Percentiles rank a stretch among this genome's conserved stretches.
Conservation (phyloP, 2,329 filamentous ascomycete genomes). For the Scedosporium apiospermum region DNA sequence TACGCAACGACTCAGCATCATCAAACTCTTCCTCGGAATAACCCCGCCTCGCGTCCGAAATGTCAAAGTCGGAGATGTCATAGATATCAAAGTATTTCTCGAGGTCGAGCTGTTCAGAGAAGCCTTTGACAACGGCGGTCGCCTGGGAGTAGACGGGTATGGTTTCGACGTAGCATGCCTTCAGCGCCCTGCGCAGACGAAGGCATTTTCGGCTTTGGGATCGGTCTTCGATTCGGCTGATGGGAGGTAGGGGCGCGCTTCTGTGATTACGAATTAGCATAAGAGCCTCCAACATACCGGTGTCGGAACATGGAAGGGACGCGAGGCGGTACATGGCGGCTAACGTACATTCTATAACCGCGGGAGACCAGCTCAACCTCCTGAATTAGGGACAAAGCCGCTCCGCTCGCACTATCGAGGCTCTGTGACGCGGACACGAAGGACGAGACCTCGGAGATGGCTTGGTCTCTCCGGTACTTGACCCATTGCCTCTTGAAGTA, state of each 20-base stretch:
- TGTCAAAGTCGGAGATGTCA: constrained; percentile 65
- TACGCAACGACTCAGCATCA: constrained; percentile 67
- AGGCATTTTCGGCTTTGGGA: constrained; percentile 70
- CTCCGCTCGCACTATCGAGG: constrained; percentile 68
- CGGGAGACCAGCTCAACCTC: constrained; percentile 93
- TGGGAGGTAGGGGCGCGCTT: constrained; percentile 82
- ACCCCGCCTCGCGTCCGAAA: constrained; percentile 57
- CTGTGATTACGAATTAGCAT: constrained; percentile 30
- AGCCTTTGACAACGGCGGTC: constrained; percentile 56
- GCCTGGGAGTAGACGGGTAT: constrained; percentile 65
- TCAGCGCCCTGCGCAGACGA: constrained; percentile 68
- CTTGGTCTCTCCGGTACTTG: constrained; percentile 65
- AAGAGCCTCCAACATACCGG: constrained; percentile 13
- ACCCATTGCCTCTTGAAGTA: constrained; percentile 75
- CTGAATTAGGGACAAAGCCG: constrained; percentile 74
- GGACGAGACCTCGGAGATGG: constrained; percentile 56
- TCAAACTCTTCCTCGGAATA: constrained; percentile 62
- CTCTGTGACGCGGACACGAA: constrained; percentile 69
- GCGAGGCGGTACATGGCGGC: neutral
- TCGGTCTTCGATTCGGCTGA: constrained; percentile 80
- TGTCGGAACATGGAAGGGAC: neutral
- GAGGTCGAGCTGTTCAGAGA: constrained; percentile 71
- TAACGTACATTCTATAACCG: constrained; percentile 69
- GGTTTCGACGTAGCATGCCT: constrained; percentile 57
- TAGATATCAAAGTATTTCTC: constrained; percentile 92